Evolutionary conservation across 1,284 basidiomycete species (phyloP).

Genomic region (Pseudozyma thailandica): DNA sequence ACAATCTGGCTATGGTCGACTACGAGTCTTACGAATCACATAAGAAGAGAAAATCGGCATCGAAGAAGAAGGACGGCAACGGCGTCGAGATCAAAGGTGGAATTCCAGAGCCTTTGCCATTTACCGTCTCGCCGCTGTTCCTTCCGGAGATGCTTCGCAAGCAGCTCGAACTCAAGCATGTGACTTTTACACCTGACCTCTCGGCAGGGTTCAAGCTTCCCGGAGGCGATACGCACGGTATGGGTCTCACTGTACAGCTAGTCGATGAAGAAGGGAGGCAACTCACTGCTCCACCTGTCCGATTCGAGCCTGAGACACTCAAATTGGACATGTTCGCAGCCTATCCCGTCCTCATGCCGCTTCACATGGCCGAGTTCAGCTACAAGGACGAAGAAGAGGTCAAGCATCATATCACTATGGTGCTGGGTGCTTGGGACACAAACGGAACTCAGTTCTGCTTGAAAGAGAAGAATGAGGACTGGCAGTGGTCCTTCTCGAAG

Average conservation of each 20-base stretch:
- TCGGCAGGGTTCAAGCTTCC: constrained; percentile 25
- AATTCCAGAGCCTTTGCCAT: constrained; percentile 37
- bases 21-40: constrained; percentile 38
- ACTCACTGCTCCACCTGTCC: constrained; percentile 21
- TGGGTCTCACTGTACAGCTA: constrained; percentile 18
- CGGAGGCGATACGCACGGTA: constrained; percentile 20
- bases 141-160: constrained; percentile 37
- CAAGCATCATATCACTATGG: constrained; percentile 22
- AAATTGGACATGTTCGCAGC: constrained; percentile 44
- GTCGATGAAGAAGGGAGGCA: constrained; percentile 29
- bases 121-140: constrained; percentile 47
- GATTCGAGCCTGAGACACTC: constrained; percentile 38
- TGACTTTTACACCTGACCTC: constrained; percentile 30
- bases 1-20: constrained; percentile 38
- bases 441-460: constrained; percentile 30
- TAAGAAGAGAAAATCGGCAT: too few relatives aligned
- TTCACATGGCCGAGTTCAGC: constrained; percentile 41
- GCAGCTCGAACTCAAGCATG: constrained; percentile 28
- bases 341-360: constrained; percentile 46
- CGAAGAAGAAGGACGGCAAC: constrained; percentile 5
- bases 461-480: constrained; percentile 39
- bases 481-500: constrained; percentile 18
- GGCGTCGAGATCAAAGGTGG: constrained; percentile 36
- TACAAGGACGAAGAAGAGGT: constrained; percentile 20
- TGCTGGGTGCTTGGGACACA: constrained; percentile 39